Evolutionary conservation across 805 yeast species (phyloP).

Genomic region (Kregervanrija fluxuum): DNA sequence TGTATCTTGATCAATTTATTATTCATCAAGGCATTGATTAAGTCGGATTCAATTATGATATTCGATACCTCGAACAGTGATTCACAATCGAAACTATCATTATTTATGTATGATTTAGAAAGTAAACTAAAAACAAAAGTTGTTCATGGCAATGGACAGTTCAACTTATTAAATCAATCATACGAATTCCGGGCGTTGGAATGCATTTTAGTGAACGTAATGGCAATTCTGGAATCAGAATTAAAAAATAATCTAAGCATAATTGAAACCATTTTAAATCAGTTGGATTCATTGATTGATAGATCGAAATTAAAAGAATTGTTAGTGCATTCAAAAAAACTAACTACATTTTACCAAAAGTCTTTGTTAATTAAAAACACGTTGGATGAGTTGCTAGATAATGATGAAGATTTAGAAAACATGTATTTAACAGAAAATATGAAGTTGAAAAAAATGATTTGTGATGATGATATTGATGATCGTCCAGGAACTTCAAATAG

Average conservation of each 20-base stretch:
- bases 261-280: conserved; percentile 59
- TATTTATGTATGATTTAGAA: conserved; percentile 80
- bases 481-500: background rate
- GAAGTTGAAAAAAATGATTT: conserved; percentile 11
- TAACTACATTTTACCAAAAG: conserved; percentile 70
- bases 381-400: conserved; percentile 75
- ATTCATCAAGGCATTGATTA: conserved; percentile 86
- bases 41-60: conserved; percentile 67
- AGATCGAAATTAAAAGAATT: conserved; percentile 67
- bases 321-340: conserved; percentile 61
- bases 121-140: conserved; percentile 47
- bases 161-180: conserved; percentile 32
- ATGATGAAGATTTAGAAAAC: conserved; percentile 74
- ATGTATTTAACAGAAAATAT: conserved; percentile 59
- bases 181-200: conserved; percentile 84
- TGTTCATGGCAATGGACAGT: conserved; percentile 18
- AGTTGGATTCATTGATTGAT: conserved; percentile 73
- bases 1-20: conserved; percentile 77
- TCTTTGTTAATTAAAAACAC: conserved; percentile 71
- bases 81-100: conserved; percentile 65
- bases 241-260: conserved; percentile 47
- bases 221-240: conserved; percentile 74
- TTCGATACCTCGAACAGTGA: conserved; percentile 65
- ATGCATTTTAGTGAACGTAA: conserved; percentile 71
- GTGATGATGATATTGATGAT: background rate